Percentiles rank a stretch among this genome's conserved stretches.
These are phyloP conservation scores for Candida boleticola DNA, from an alignment of 805 yeast genomes.

Conservation along the genomic window DNA sequence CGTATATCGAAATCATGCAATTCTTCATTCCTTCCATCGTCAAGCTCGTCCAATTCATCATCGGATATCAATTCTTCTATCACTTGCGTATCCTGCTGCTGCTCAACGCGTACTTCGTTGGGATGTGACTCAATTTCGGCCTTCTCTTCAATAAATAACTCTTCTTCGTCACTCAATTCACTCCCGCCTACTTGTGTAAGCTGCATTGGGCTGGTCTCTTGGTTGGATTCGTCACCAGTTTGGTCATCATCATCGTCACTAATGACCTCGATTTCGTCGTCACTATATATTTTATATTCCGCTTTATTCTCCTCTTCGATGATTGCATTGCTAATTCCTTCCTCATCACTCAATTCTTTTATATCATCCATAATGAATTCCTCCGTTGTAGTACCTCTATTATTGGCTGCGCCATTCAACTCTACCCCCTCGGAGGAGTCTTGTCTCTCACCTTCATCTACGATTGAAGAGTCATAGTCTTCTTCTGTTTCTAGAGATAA, in stretches of 20 bases:
- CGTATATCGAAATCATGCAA: background rate
- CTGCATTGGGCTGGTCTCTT: background rate
- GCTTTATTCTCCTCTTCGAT: background rate
- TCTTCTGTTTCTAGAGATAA: no score
- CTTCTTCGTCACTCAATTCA: background rate
- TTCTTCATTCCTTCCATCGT: background rate
- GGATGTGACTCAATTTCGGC: background rate
- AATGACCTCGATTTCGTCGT: constrained; percentile 1
- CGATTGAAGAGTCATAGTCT: no score
- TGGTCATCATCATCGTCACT: background rate
- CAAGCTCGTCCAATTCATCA: background rate
- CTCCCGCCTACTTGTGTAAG: background rate
- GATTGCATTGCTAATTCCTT: background rate
- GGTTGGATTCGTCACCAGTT: background rate
- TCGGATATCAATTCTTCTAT: background rate
- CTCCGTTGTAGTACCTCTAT: no score
- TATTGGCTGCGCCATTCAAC: background rate
- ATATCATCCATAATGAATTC: no score
- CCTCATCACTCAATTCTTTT: background rate
- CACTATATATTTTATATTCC: background rate
- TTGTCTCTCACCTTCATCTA: no score
- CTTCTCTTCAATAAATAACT: background rate
- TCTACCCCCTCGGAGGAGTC: no score
- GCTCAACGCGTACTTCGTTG: background rate
- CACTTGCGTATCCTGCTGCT: background rate